A percentile compares a stretch with the other conserved stretches of the same genome.
Evolutionary conservation across 345 rosid genomes (phyloP).

Genomic region (Mallotus nudiflorus): DNA sequence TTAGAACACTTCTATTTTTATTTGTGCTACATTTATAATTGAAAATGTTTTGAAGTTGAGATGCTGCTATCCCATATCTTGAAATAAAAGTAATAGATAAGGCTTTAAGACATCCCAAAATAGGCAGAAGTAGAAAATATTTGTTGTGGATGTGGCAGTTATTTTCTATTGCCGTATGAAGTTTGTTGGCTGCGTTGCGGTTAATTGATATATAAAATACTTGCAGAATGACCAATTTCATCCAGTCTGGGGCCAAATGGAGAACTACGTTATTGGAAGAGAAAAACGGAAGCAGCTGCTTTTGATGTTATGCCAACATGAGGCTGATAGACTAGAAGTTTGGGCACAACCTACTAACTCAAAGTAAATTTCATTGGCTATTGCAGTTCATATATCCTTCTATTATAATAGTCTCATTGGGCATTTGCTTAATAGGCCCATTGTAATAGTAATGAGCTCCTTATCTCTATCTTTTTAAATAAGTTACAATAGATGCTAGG

Average conservation of each 20-base stretch:
- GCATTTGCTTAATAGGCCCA: neutral
- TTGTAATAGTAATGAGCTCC: neutral
- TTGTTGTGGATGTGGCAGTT: neutral
- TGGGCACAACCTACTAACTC: constrained; percentile 94
- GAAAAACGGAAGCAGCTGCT: constrained; percentile 92
- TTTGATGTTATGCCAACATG: constrained; percentile 93
- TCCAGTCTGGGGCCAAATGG: constrained; percentile 98
- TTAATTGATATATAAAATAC: constrained; percentile 20
- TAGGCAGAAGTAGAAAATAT: neutral
- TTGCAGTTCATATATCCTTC: neutral
- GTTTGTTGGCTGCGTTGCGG: constrained; percentile 8
- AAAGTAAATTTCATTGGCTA: constrained; percentile 51
- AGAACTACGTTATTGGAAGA: constrained; percentile 69
- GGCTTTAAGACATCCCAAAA: neutral
- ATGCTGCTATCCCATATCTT: neutral
- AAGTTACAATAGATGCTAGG: neutral
- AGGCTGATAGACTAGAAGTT: constrained; percentile 98
- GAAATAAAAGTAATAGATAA: neutral
- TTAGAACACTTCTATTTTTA: neutral
- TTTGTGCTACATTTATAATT: neutral
- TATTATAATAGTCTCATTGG: neutral
- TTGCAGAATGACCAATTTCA: constrained; percentile 70
- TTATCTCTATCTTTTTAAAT: neutral
- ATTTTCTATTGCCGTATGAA: constrained; percentile 1
- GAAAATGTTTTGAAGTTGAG: neutral